Evolutionary conservation across 371 early-diverging fungal genomes (phyloP), one percentile per base, ranked within the genome.

Genomic region (Rhizomucor pusillus): DNA sequence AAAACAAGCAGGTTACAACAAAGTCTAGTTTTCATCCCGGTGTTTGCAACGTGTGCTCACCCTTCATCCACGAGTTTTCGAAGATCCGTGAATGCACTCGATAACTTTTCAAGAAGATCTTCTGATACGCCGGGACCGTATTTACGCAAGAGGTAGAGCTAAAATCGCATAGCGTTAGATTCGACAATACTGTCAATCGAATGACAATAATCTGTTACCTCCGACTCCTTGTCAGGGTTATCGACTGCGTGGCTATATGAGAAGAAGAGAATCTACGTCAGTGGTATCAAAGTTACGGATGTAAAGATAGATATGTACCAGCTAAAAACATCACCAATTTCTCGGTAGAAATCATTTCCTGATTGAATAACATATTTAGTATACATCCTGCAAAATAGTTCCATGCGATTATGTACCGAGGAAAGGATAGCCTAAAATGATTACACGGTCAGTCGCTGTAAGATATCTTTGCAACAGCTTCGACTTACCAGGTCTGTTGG

Each of bases 291-390:
- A n/a, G n/a, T n/a, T n/a, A n/a, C n/a, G n/a, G n/a, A n/a, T n/a
- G n/a, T n/a, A n/a, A n/a, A n/a, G n/a, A n/a, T n/a, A n/a, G n/a
- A 29, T n/a, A 35, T 24, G 34, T 51, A 66, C 56, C 83, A 86
- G 50, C 81, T 81, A 56, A 87, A 89, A 2, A 87, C 90, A 66
- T 90, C 89, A 45, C 91, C 91, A 59, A 91, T 90, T 52, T 88
- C 89, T 41, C 87, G 80, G 66, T 85, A 90, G 55, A 92, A 92
- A 63, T 92, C 93, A 58, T 91, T 92, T 22, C 92, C 92, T 53
- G 77, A 88, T 83, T 1, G 77, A 85, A 51, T 78, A 84, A 14
- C 67, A 33, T 14, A 10, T 23, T 24, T 45, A 41, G 39, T n/a
- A 10, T 41, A 33, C 35, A 22, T 20, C 23, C 5, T 29, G 3